Base-by-base conservation (phyloP, 2,329 filamentous ascomycete species). In the Penicillium palitans region DNA sequence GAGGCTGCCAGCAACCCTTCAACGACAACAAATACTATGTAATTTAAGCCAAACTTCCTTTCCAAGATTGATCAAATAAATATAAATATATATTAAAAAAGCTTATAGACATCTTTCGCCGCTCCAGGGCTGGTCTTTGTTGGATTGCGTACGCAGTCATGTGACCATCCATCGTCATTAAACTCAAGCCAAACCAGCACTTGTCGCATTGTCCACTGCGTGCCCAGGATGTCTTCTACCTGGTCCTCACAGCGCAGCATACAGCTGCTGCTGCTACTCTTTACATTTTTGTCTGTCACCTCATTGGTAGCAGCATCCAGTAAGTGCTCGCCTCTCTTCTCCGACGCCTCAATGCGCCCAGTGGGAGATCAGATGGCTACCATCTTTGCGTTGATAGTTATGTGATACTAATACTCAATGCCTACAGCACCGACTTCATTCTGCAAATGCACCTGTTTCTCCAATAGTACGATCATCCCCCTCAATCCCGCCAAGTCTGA, bases 381-480 rank as follows among this genome's bases (percentile, higher is more conserved):
- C 3, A 35, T 31, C 21, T 10, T 24, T 21, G 21, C 31, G 17
- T 27, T 21, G 40, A 42, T 25, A 25, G 19, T 24, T 52, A 13
- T 27, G 13, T 27, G 21, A 49, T 24, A 17, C 55, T 57, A 41
- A 48, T 44, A 24, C 19, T 25, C 13, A 50, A 51, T 39, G 21
- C 9, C 29, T 47, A n/a, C 51, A 78, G 76, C 70, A 10, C 76
- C 76, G 13, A 84, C 85, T 17, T 87, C 85, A 58, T 89, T 88
- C 75, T 89, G 87, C 82, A 89, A 89, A 83, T 89, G 87, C 72
- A 88, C 85, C 57, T 89, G 87, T 73, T 85, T 85, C 74, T 80
- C 81, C 51, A 88, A 89, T 70, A 86, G 82, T 75, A 88, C 85
- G 55, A 87, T 89, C 52, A 88, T 89, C 63, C 83, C 85, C 19